Evolutionary conservation across 441 rosid species (phyloP).

Genomic region (Pelargonium exstipulatum): DNA sequence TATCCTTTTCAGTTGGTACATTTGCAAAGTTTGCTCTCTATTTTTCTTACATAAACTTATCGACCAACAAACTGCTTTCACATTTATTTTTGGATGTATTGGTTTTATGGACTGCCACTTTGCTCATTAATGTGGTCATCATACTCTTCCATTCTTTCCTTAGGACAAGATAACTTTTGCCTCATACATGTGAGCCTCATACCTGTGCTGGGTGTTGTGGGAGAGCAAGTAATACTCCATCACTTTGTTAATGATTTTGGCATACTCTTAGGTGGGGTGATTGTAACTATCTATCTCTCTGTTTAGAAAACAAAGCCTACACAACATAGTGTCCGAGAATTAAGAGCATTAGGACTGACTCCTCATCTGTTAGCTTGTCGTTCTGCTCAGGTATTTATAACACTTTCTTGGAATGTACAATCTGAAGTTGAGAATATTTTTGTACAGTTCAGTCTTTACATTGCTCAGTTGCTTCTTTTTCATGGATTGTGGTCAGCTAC

Average conservation of each 20-base stretch:
- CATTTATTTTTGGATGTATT: neutral
- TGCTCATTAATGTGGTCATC: constrained; percentile 10
- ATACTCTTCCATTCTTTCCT: constrained; percentile 24
- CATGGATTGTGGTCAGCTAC: neutral
- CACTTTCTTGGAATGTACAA: constrained; percentile 7
- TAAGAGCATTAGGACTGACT: constrained; percentile 75
- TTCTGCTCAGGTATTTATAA: constrained; percentile 43
- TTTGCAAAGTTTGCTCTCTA: constrained; percentile 6
- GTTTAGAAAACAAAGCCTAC: constrained; percentile 72
- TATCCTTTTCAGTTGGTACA: constrained; percentile 66
- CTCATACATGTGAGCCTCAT: constrained; percentile 71
- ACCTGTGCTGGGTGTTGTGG: constrained; percentile 71
- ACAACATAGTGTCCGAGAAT: constrained; percentile 69
- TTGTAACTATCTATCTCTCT: constrained; percentile 8
- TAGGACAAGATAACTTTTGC: constrained; percentile 68
- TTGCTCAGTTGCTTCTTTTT: neutral
- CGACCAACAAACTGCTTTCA: neutral
- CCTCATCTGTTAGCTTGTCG: constrained; percentile 80
- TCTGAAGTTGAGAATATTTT: neutral
- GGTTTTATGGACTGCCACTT: neutral
- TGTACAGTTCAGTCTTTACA: neutral
- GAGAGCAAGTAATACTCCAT: constrained; percentile 53
- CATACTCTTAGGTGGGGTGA: neutral
- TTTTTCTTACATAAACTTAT: constrained; percentile 5
- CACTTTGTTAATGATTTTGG: neutral